These are phyloP conservation scores for Dryas alaskensis DNA, from an alignment of 306 rosid species.

Conservation along the genomic window DNA sequence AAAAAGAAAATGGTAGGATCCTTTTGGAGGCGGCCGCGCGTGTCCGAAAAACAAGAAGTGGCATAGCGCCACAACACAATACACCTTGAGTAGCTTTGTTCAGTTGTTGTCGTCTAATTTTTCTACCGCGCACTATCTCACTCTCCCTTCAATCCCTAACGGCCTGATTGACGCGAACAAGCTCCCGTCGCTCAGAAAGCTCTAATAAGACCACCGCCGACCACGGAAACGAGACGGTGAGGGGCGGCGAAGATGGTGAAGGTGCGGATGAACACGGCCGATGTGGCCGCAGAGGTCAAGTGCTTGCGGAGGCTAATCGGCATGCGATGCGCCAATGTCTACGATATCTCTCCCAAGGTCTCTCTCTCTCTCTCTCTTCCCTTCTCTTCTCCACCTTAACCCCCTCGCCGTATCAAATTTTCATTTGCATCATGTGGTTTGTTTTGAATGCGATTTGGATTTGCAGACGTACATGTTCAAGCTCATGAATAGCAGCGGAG, in stretches of 20 bases:
- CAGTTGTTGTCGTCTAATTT: too few relatives aligned
- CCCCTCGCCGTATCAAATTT: background rate
- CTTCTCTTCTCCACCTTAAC: background rate
- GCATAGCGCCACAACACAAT: too few relatives aligned
- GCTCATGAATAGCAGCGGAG: slow-evolving; percentile 91
- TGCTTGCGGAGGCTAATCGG: slow-evolving; percentile 81
- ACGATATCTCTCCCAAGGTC: slow-evolving; percentile 94
- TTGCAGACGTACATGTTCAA: slow-evolving; percentile 85
- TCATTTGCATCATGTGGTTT: background rate
- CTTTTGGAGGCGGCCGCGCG: too few relatives aligned
- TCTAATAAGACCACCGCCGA: background rate
- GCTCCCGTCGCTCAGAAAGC: background rate
- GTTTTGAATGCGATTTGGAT: background rate
- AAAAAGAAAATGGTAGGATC: too few relatives aligned
- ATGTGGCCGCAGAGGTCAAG: slow-evolving; percentile 96
- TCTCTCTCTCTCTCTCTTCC: background rate
- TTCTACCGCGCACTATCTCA: too few relatives aligned
- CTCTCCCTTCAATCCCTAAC: too few relatives aligned
- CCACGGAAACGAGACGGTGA: background rate
- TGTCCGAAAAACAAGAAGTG: too few relatives aligned
- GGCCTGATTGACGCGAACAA: too few relatives aligned
- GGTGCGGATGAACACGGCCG: slow-evolving; percentile 99
- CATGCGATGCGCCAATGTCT: slow-evolving; percentile 96
- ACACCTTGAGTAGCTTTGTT: too few relatives aligned
- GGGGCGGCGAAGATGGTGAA: slow-evolving; percentile 64